These are phyloP conservation scores for Pythium phragmitis DNA, from an alignment of 352 stramenopile genomes.

Conservation along the genomic window DNA sequence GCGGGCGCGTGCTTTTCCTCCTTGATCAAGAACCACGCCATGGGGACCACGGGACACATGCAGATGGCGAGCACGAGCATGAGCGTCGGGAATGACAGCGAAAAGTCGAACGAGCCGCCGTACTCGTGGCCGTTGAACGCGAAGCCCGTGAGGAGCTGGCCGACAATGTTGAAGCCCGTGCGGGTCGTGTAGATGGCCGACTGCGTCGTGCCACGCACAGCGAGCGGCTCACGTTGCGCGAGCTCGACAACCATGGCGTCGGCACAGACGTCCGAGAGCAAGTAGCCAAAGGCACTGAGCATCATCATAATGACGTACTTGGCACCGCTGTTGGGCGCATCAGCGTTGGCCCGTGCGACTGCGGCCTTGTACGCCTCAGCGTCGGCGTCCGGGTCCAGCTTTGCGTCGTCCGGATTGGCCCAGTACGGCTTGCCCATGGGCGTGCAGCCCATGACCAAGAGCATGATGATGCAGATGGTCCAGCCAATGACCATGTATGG, in stretches of 20 bases:
- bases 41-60: slow-evolving; percentile 23
- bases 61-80: slow-evolving; percentile 28
- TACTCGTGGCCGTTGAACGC: slow-evolving; percentile 37
- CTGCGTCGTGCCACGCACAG: slow-evolving; percentile 33
- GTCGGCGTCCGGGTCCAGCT: slow-evolving; percentile 15
- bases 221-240: slow-evolving; percentile 36
- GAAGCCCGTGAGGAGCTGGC: slow-evolving; percentile 22
- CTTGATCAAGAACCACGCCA: slow-evolving; percentile 36
- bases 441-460: slow-evolving; percentile 32
- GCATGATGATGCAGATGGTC: slow-evolving; percentile 31
- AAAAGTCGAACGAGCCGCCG: slow-evolving; percentile 26
- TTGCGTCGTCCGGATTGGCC: slow-evolving; percentile 9
- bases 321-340: slow-evolving; percentile 21
- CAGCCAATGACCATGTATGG: slow-evolving; percentile 42
- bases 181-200: slow-evolving; percentile 31
- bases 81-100: slow-evolving; percentile 30
- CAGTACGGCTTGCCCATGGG: slow-evolving; percentile 30
- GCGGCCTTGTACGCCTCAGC: slow-evolving; percentile 1
- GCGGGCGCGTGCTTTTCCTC: slow-evolving; percentile 28
- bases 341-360: slow-evolving; percentile 9
- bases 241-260: slow-evolving; percentile 38
- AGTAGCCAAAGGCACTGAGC: slow-evolving; percentile 34
- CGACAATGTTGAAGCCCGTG: slow-evolving; percentile 28
- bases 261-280: slow-evolving; percentile 36
- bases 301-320: slow-evolving; percentile 44